phyloP scores from a whole-genome alignment of 768 basidiomycete genomes.

The Mycena vitilis region DNA sequence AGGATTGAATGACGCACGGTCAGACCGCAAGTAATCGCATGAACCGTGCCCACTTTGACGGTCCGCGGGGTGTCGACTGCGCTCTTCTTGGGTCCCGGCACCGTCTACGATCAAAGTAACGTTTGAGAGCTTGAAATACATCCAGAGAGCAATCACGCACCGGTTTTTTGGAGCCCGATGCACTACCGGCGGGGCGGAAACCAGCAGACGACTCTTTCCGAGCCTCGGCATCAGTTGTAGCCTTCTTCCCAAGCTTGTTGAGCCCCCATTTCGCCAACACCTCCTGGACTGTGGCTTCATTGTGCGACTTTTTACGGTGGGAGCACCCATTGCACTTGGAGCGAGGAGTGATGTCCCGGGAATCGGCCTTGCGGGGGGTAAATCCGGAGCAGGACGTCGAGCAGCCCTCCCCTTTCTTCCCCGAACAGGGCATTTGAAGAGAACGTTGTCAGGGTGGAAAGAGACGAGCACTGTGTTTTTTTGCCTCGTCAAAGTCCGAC shows the following conservation, averaged over 20 bases:
- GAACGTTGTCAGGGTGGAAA: not conserved
- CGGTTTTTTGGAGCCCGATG: not conserved
- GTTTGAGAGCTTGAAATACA: not conserved
- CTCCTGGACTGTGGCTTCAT: not conserved
- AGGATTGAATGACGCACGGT: slow-evolving; percentile 13
- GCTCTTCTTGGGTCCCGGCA: not conserved
- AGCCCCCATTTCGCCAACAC: not conserved
- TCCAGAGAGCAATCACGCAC: not conserved
- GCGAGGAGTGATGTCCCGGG: not conserved
- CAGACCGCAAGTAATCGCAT: not conserved
- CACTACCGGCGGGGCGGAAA: not conserved
- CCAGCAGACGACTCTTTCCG: slow-evolving; percentile 3
- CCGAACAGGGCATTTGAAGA: slow-evolving; percentile 4
- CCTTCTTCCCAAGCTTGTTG: not conserved
- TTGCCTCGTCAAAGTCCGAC: not conserved
- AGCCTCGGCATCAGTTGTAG: slow-evolving; percentile 6
- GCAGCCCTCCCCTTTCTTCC: not conserved
- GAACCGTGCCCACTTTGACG: not conserved
- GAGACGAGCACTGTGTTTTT: not conserved
- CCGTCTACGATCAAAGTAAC: not conserved
- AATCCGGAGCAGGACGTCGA: not conserved
- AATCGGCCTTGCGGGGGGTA: not conserved
- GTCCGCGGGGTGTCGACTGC: not conserved
- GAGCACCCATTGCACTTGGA: slow-evolving; percentile 11
- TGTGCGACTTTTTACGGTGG: slow-evolving; percentile 10